Evolutionary conservation across 2,329 filamentous ascomycete species (phyloP).

Genomic region (Trichoderma sp.): DNA sequence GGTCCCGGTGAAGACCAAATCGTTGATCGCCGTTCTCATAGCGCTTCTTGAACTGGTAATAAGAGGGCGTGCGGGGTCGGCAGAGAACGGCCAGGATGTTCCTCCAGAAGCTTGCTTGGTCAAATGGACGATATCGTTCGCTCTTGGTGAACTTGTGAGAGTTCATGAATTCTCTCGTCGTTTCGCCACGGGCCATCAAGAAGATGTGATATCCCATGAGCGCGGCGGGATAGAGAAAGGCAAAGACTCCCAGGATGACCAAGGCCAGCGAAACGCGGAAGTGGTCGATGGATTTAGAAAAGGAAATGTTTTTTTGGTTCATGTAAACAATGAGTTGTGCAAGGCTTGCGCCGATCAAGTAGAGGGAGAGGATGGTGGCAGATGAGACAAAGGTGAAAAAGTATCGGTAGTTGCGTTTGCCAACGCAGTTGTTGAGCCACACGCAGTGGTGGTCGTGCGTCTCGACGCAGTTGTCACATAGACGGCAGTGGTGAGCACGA

Average conservation of each 20-base stretch:
- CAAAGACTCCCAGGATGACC: constrained; percentile 76
- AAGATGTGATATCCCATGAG: constrained; percentile 89
- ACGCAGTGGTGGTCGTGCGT: constrained; percentile 98
- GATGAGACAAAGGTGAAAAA: constrained; percentile 90
- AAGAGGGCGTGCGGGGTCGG: constrained; percentile 81
- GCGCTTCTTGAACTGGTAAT: constrained; percentile 77
- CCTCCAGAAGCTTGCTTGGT: constrained; percentile 67
- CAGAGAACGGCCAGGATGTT: constrained; percentile 83
- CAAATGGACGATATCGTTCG: constrained; percentile 89
- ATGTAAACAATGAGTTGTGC: constrained; percentile 76
- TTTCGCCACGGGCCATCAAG: constrained; percentile 86
- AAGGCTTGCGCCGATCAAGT: constrained; percentile 74
- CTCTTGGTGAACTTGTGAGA: constrained; percentile 92
- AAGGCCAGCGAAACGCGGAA: constrained; percentile 84
- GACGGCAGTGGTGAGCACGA: constrained; percentile 90
- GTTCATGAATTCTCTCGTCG: constrained; percentile 93
- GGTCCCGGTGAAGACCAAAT: constrained; percentile 54
- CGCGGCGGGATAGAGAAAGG: constrained; percentile 75
- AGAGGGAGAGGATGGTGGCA: constrained; percentile 72
- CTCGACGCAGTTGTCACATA: constrained; percentile 96
- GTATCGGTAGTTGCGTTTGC: constrained; percentile 94
- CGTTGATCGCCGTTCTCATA: constrained; percentile 83
- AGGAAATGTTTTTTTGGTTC: constrained; percentile 61
- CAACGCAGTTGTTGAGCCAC: constrained; percentile 98
- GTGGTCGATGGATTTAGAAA: constrained; percentile 64